These are phyloP conservation scores for Cyberlindnera petersonii DNA, from an alignment of 805 yeast species.

Conservation along the genomic window DNA sequence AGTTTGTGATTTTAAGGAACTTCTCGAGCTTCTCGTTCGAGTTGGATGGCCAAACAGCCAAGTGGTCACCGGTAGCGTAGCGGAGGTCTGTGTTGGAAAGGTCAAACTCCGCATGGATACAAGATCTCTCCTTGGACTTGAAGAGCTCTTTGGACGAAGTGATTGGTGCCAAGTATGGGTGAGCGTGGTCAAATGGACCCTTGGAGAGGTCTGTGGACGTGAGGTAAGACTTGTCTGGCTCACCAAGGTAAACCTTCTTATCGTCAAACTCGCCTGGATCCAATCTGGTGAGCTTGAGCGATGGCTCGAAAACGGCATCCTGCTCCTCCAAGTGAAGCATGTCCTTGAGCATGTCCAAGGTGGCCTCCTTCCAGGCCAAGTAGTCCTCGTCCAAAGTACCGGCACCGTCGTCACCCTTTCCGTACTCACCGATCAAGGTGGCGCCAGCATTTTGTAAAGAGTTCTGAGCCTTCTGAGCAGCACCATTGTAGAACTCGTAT, in stretches of 20 bases:
- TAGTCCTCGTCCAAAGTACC: constrained; percentile 96
- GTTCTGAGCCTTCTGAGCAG: constrained; percentile 59
- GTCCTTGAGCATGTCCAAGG: constrained; percentile 62
- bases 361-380: constrained; percentile 83
- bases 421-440: constrained; percentile 65
- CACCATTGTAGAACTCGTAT: constrained; percentile 85
- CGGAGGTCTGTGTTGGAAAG: constrained; percentile 67
- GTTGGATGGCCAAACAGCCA: constrained; percentile 93
- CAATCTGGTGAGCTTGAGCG: constrained; percentile 40
- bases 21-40: constrained; percentile 67
- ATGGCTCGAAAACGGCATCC: constrained; percentile 76
- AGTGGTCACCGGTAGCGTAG: constrained; percentile 93
- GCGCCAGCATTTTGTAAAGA: constrained; percentile 64
- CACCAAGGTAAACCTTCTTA: constrained; percentile 67
- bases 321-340: constrained; percentile 70
- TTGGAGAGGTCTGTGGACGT: constrained; percentile 35
- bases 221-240: constrained; percentile 50
- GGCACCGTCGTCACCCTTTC: constrained; percentile 92
- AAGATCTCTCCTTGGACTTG: constrained; percentile 58
- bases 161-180: constrained; percentile 80
- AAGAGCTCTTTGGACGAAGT: constrained; percentile 64
- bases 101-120: constrained; percentile 90
- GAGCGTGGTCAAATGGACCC: constrained; percentile 77
- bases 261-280: constrained; percentile 36
- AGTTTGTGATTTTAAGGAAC: constrained; percentile 61